A percentile compares a stretch with the other conserved stretches of the same genome.
Evolutionary conservation across 441 rosid species (phyloP).

Genomic region (Brassica balearica): DNA sequence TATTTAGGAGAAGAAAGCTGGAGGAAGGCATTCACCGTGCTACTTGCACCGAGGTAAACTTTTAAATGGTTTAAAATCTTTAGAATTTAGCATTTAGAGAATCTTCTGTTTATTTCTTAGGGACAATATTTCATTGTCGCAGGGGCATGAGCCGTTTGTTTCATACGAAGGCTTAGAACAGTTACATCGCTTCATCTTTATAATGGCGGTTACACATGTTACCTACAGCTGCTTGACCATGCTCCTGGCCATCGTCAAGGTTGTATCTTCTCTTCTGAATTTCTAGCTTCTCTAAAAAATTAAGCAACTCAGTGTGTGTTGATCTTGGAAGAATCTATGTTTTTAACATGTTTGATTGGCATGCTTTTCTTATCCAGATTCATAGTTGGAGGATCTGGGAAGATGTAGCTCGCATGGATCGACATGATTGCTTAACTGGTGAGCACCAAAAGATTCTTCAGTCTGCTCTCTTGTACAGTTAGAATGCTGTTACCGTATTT

Average conservation of each 20-base stretch:
- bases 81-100: background rate
- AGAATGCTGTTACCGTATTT: too few relatives aligned
- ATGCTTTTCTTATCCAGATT: slow-evolving; percentile 54
- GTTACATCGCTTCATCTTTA: slow-evolving; percentile 93
- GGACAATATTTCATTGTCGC: slow-evolving; percentile 25
- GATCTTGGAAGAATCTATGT: background rate
- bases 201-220: slow-evolving; percentile 94
- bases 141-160: slow-evolving; percentile 91
- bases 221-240: slow-evolving; percentile 93
- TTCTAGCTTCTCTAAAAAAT: background rate
- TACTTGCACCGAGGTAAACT: slow-evolving; percentile 70
- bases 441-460: slow-evolving; percentile 28
- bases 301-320: slow-evolving; percentile 2
- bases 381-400: slow-evolving; percentile 95
- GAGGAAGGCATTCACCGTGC: slow-evolving; percentile 47
- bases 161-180: slow-evolving; percentile 92
- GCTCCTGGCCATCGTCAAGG: slow-evolving; percentile 95
- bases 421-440: slow-evolving; percentile 66
- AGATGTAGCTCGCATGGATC: slow-evolving; percentile 76
- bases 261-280: slow-evolving; percentile 30
- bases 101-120: slow-evolving; percentile 5
- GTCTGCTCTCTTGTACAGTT: too few relatives aligned
- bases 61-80: background rate
- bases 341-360: slow-evolving; percentile 1
- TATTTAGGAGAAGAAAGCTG: slow-evolving; percentile 70